Base-by-base conservation (phyloP, 768 basidiomycete genomes). In the Lactarius tabidus region DNA sequence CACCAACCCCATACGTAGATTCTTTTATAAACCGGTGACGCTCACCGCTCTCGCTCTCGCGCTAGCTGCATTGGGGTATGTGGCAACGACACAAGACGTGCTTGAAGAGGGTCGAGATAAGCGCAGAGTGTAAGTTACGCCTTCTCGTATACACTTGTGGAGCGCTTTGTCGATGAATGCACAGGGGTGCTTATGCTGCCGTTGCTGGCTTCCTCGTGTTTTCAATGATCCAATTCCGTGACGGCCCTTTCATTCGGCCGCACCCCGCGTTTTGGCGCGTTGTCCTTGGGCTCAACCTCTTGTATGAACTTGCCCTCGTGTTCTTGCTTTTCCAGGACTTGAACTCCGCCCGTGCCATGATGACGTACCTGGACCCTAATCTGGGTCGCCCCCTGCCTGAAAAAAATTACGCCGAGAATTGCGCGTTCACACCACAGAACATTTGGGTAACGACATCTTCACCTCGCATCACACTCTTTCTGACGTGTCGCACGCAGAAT, bases 271-370 rank as follows among this genome's bases (percentile, higher is more conserved):
- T 92, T 75, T 93, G 91, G 91, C 82, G 93, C 58, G 78, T 86
- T 43, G 81, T 92, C 6, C 80, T 94, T 31, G 91, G 90, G 29
- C 77, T 91, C 66, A 95, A 95, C 75, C 76, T 95, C 18, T 79
- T 93, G 33, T 95, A 95, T 72, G 91, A 92, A 73, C 79, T 95
- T 48, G 85, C 82, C 14, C 78, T 95, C 43, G 92, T 93, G 53
- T 95, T 93, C 75, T 73, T 95, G 36, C 82, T 94, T 58, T 94
- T 94, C 75, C 90, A 94, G 75, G 91, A 94, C 75, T 77, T 94
- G 31, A 77, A 81, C 62, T 89, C 89, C 18, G 92, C 92, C 14
- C 83, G 89, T 58, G 72, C 76, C 41, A 90, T 91, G 87, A 89
- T 93, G 88, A 86, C 81, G 48, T 83, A 85, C 67, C 77, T 93